Evolutionary conservation across 192 early-diverging fungal species (phyloP), one percentile per base, ranked within the genome.

Genomic region (Mycoemilia scoparia): DNA sequence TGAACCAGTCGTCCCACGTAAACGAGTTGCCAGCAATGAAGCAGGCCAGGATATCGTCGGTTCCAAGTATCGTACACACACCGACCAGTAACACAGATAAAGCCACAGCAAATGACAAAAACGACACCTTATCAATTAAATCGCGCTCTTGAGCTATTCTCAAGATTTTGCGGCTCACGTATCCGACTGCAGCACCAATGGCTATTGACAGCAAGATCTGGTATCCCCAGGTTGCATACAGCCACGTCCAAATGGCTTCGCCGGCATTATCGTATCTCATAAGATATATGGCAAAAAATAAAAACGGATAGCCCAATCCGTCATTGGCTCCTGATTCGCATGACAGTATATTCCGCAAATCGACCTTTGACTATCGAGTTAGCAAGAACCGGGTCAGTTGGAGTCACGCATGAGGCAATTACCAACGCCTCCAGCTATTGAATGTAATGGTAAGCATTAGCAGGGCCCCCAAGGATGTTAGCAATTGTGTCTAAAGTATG

Each of bases 381-480:
- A 26, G 87, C 81, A 32, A 96, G 57, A 31, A 93, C 87, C 0
- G 90, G 90, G 51, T 96, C 91, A 0, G 91, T 96, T 1, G 91
- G 88, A 7, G 87, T 77, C 11, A 82, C 52, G 41, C 84, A 88
- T 0, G 88, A 73, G 4, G 79, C 76, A 21, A 95, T 71, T 17
- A 78, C 64, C 34, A 95, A 51, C 1, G 77, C 60, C 18, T 82
- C 72, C 10, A 82, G 29, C 65, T 82, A 60, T 13, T n/a, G n/a
- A 34, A 26, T 32, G 18, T 45, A 33, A 43, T 21, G 9, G 9
- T 18, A 13, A 24, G 28, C 29, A 27, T 25, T 15, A 19, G 10
- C 35, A 29, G 3, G 30, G 36, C 37, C 20, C 20, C 30, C 29
- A 39, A 36, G 29, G 32, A n/a, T n/a, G n/a, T 34, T n/a, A 16